Percentiles rank a stretch among this genome's conserved stretches.
Evolutionary conservation across 1,139 yeast genomes (phyloP).

Genomic region (Blastobotrys indianensis): DNA sequence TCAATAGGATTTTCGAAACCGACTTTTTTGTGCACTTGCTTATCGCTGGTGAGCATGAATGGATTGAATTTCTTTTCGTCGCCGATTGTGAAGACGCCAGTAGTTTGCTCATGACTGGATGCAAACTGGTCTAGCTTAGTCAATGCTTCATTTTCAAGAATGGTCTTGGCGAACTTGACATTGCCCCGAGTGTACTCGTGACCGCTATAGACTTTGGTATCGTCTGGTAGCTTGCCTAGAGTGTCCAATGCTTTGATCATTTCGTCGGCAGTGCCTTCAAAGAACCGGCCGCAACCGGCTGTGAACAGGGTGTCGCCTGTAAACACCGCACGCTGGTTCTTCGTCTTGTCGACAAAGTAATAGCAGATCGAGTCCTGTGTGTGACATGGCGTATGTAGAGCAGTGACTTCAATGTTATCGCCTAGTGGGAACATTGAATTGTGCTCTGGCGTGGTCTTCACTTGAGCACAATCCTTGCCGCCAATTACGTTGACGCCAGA

Average conservation of each 20-base stretch:
- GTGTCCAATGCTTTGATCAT: slow-evolving; percentile 68
- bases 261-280: slow-evolving; percentile 80
- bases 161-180: slow-evolving; percentile 64
- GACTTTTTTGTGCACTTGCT: slow-evolving; percentile 46
- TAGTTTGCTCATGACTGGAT: slow-evolving; percentile 56
- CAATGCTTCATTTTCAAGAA: slow-evolving; percentile 53
- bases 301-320: slow-evolving; percentile 94
- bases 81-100: slow-evolving; percentile 78
- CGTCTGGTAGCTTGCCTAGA: slow-evolving; percentile 57
- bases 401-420: slow-evolving; percentile 56
- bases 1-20: slow-evolving; percentile 41
- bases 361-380: slow-evolving; percentile 95
- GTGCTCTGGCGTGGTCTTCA: slow-evolving; percentile 61
- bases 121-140: slow-evolving; percentile 48
- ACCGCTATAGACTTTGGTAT: slow-evolving; percentile 77
- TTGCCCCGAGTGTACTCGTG: slow-evolving; percentile 91
- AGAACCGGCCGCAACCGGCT: slow-evolving; percentile 95
- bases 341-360: slow-evolving; percentile 55
- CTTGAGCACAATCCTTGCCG: slow-evolving; percentile 73
- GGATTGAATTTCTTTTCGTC: slow-evolving; percentile 86
- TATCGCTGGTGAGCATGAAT: slow-evolving; percentile 70
- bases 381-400: slow-evolving; percentile 95
- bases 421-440: slow-evolving; percentile 46
- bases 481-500: slow-evolving; percentile 65
- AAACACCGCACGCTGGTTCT: slow-evolving; percentile 68